These are phyloP conservation scores for Monosporascus sp. DNA, from an alignment of 2,329 filamentous ascomycete species.

Conservation along the genomic window DNA sequence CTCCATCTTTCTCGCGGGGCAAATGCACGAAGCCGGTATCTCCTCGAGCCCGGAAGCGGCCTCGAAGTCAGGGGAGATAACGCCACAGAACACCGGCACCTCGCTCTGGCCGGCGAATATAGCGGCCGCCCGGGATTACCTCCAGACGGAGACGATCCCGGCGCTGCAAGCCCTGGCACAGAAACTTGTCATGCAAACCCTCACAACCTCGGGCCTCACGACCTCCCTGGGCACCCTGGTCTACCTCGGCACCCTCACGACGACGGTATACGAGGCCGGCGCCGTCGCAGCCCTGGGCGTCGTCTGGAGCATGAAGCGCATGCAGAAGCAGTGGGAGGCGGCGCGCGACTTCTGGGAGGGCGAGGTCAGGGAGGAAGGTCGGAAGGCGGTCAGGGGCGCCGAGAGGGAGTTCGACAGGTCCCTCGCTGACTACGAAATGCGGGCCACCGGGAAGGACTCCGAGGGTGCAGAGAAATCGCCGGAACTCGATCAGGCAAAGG, in stretches of 20 bases:
- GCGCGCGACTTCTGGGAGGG: constrained; percentile 59
- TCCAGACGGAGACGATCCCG: constrained; percentile 62
- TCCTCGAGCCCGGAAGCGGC: neutral
- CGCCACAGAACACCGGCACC: constrained; percentile 6
- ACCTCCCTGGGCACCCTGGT: constrained; percentile 49
- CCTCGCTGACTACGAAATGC: constrained; percentile 27
- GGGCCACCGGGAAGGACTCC: constrained; percentile 15
- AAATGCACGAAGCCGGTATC: constrained; percentile 51
- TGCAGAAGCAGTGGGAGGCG: constrained; percentile 60
- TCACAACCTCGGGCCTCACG: constrained; percentile 64
- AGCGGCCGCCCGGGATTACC: constrained; percentile 60
- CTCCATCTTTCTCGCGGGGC: constrained; percentile 77
- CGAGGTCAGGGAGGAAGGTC: constrained; percentile 61
- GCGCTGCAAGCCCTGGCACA: constrained; percentile 69
- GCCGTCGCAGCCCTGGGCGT: constrained; percentile 57
- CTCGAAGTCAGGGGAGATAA: neutral
- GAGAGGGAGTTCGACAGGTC: constrained; percentile 48
- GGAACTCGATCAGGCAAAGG: constrained; percentile 35
- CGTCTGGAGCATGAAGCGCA: constrained; percentile 51
- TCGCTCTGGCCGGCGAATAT: constrained; percentile 69
- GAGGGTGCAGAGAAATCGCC: constrained; percentile 8
- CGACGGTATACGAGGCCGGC: constrained; percentile 54
- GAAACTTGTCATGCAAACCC: constrained; percentile 67
- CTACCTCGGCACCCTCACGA: constrained; percentile 50
- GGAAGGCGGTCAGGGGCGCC: constrained; percentile 54